A percentile compares a stretch with the other conserved stretches of the same genome.
Conservation (phyloP, 352 stramenopile genomes). For the Pythium vanterpoolii region DNA sequence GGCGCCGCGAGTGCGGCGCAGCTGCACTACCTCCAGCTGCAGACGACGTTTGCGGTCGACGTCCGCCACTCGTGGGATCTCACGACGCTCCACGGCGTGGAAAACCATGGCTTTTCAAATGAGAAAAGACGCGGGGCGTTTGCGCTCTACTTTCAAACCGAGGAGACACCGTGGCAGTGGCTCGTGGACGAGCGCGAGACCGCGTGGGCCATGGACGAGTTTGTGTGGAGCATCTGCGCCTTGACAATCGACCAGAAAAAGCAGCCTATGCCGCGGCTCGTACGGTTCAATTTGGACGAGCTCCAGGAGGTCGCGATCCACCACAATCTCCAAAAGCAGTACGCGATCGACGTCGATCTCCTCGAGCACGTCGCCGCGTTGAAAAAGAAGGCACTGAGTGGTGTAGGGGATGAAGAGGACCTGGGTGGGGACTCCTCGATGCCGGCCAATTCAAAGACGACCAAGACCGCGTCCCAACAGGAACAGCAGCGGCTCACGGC, state of each 20-base stretch:
- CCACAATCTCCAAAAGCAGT: conserved; percentile 53
- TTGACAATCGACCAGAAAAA: conserved; percentile 53
- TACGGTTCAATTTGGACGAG: conserved; percentile 57
- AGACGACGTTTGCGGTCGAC: conserved; percentile 65
- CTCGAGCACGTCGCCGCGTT: conserved; percentile 43
- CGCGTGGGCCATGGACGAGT: conserved; percentile 61
- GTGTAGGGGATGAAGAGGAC: not conserved
- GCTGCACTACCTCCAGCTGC: conserved; percentile 61
- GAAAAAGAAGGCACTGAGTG: conserved; percentile 31
- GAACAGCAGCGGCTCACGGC: conserved; percentile 40
- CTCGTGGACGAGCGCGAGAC: conserved; percentile 51
- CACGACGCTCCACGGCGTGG: conserved; percentile 45
- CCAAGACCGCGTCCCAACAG: conserved; percentile 15
- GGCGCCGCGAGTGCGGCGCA: conserved; percentile 21
- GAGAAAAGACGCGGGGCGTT: conserved; percentile 57
- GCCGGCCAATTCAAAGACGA: too few species aligned
- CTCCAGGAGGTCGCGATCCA: conserved; percentile 51
- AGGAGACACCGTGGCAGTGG: conserved; percentile 50
- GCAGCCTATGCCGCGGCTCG: conserved; percentile 44
- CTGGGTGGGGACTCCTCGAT: not conserved
- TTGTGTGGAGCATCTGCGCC: conserved; percentile 68
- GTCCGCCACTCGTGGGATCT: conserved; percentile 63
- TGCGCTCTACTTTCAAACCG: conserved; percentile 46
- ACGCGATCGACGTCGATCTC: conserved; percentile 63
- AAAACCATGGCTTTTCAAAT: conserved; percentile 48